A percentile compares a stretch with the other conserved stretches of the same genome.
phyloP scores from a whole-genome alignment of 2,329 filamentous ascomycete species.

The Truncatella angustata region DNA sequence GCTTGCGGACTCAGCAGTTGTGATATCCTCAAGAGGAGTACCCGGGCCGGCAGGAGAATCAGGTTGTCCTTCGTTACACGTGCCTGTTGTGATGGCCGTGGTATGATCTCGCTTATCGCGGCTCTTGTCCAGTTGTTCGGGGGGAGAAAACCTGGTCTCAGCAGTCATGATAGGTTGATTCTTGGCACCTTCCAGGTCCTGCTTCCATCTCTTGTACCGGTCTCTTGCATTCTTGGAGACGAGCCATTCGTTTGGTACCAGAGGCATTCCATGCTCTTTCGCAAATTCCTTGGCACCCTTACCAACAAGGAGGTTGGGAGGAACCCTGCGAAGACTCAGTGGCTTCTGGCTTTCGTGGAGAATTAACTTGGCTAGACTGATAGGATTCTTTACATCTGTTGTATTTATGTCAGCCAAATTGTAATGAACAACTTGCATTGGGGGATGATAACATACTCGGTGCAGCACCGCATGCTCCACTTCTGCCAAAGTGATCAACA shows the following conservation, averaged over 20 bases:
- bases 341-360: slow-evolving; percentile 74
- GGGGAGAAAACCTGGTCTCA: not conserved
- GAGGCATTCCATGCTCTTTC: slow-evolving; percentile 69
- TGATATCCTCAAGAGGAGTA: slow-evolving; percentile 18
- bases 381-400: slow-evolving; percentile 86
- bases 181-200: slow-evolving; percentile 62
- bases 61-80: slow-evolving; percentile 63
- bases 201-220: slow-evolving; percentile 75
- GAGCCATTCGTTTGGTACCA: slow-evolving; percentile 72
- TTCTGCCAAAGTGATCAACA: slow-evolving; percentile 86
- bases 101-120: slow-evolving; percentile 43
- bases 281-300: slow-evolving; percentile 87
- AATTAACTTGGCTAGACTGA: slow-evolving; percentile 79
- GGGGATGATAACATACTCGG: slow-evolving; percentile 61
- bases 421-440: no score
- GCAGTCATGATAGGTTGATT: slow-evolving; percentile 26
- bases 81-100: slow-evolving; percentile 53
- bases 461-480: slow-evolving; percentile 89
- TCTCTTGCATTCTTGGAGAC: slow-evolving; percentile 78
- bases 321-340: slow-evolving; percentile 82
- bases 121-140: slow-evolving; percentile 20
- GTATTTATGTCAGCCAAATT: not conserved
- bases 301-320: slow-evolving; percentile 87
- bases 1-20: not conserved
- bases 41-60: slow-evolving; percentile 46